Evolutionary conservation across 441 rosid species (phyloP).

Genomic region (Populus hybrid): DNA sequence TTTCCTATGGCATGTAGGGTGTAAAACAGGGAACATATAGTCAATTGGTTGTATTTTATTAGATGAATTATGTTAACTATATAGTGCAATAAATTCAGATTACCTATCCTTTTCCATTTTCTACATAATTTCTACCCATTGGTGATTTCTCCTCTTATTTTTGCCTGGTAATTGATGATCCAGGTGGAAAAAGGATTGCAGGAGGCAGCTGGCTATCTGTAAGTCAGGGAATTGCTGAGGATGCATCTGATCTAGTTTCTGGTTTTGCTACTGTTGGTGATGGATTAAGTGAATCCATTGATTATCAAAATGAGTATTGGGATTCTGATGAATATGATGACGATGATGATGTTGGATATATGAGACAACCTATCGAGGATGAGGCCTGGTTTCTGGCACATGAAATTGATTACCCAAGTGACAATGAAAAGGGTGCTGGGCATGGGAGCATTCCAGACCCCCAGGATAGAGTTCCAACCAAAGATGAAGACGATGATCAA

Average conservation of each 20-base stretch:
- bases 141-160: slow-evolving; percentile 4
- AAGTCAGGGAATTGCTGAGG: slow-evolving; percentile 94
- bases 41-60: background rate
- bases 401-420: slow-evolving; percentile 99
- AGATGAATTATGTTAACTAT: background rate
- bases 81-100: background rate
- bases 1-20: background rate
- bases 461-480: slow-evolving; percentile 59
- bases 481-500: slow-evolving; percentile 86
- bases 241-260: slow-evolving; percentile 90
- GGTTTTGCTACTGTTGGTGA: slow-evolving; percentile 98
- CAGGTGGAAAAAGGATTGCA: slow-evolving; percentile 75
- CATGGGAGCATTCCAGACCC: slow-evolving; percentile 77
- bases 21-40: background rate
- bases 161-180: slow-evolving; percentile 17
- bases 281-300: slow-evolving; percentile 91
- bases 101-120: slow-evolving; percentile 3
- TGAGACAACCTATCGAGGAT: slow-evolving; percentile 95
- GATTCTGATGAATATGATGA: slow-evolving; percentile 99
- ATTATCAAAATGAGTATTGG: slow-evolving; percentile 93
- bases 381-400: slow-evolving; percentile 97
- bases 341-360: slow-evolving; percentile 94
- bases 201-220: slow-evolving; percentile 98
- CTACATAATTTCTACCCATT: background rate
- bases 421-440: slow-evolving; percentile 86